Evolutionary conservation across 31 red algal species (phyloP).

Genomic region (Endocladia muricata): DNA sequence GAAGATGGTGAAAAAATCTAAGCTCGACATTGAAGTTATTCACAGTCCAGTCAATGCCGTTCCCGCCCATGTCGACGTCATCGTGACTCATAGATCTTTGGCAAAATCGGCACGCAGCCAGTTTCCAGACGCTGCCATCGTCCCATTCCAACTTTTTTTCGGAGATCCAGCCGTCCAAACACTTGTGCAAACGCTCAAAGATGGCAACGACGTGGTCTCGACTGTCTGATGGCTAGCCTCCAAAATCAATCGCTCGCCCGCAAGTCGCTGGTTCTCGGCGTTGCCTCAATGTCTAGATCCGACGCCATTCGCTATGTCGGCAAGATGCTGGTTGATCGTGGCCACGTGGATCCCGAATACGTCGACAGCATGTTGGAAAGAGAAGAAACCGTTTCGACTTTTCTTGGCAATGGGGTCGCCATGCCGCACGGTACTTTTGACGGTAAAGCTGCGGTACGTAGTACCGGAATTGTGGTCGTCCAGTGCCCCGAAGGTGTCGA

Average conservation of each 20-base stretch:
- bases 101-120: not conserved
- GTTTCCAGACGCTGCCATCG: not conserved
- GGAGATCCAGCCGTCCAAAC: not conserved
- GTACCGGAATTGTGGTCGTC: not conserved
- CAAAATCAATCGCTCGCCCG: not conserved
- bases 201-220: not conserved
- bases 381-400: constrained; percentile 1
- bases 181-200: not conserved
- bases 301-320: not conserved
- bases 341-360: not conserved
- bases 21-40: not conserved
- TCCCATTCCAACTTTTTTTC: not conserved
- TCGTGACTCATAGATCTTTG: not conserved
- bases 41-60: not conserved
- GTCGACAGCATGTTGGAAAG: not conserved
- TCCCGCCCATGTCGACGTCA: not conserved
- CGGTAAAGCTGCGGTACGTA: not conserved
- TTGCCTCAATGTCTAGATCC: not conserved
- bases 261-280: not conserved
- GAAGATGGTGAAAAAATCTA: not conserved
- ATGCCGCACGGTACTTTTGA: constrained; percentile 1
- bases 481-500: not conserved
- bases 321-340: not conserved
- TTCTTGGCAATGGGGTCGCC: not conserved
- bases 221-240: not conserved